Base-by-base conservation (phyloP, 2,329 filamentous ascomycete genomes). In the Ceratocystiopsis sp. region DNA sequence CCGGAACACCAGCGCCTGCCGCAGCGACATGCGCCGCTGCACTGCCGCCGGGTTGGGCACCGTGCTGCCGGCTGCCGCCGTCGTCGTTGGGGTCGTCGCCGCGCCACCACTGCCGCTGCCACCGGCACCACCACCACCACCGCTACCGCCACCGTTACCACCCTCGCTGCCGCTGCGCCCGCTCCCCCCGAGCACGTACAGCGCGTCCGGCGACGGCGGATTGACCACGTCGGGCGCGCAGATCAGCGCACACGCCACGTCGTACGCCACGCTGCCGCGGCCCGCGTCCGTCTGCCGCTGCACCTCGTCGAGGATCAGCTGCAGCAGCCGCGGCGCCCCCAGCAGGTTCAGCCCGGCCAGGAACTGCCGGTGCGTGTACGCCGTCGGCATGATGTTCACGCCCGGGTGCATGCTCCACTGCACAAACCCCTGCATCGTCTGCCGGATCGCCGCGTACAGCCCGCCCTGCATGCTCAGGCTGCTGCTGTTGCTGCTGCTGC, bases 311-410 rank as follows among this genome's bases (percentile, higher is more conserved):
- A 84, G 54, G 18, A 89, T 71, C 7, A 75, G 60, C 2, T 66
- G 58, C 1, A 89, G 59, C 0, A 84, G 61, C 5, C 68, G 64
- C 45, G 66, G 71, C 0, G 78, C 71, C 0, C 80, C 80, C 1
- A 81, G 60, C 32, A 82, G 63, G 44, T 71, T 69, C 34, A 74
- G 58, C 0, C 70, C 74, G 0, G 70, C 67, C 10, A 83, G 67
- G 3, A 85, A 62, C 49, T 82, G 78, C 5, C 78, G 74, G 54
- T 86, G 80, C 0, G 79, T 83, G 56, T 87, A 89, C 12, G 70
- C 67, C 0, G 80, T 67, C 2, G 73, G 73, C 61, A 71, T 71
- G 32, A 63, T 62, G 45, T 69, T 73, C 34, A 69, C 58, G 5
- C 43, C 48, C 0, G 72, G 68, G 41, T 76, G 68, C 35, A 75